Percentiles rank a stretch among this genome's conserved stretches.
Conservation (phyloP, 495 filamentous ascomycete species). For the Terfezia claveryi region DNA sequence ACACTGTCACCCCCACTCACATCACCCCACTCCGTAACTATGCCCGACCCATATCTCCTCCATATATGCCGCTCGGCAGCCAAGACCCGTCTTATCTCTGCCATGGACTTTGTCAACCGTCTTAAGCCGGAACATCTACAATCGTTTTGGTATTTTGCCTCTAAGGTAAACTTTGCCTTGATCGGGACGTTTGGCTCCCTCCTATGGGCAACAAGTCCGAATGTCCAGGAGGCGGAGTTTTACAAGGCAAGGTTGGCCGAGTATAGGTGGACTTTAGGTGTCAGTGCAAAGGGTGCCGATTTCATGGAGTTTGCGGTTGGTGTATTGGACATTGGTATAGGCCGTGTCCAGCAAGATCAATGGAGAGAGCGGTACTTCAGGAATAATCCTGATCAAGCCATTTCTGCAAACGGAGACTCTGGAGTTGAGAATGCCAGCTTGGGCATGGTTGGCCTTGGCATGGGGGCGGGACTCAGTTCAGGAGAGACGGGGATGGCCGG, state of each 20-base stretch:
- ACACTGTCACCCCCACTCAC: conserved; percentile 32
- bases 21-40: conserved; percentile 10
- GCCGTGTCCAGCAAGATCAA: conserved; percentile 16
- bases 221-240: conserved; percentile 83
- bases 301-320: conserved; percentile 58
- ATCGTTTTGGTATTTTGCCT: conserved; percentile 64
- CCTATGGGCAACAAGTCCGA: conserved; percentile 61
- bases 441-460: neutral
- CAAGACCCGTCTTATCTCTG: conserved; percentile 52
- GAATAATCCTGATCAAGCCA: neutral
- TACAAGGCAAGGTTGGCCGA: conserved; percentile 68
- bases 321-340: conserved; percentile 34
- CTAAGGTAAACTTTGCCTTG: conserved; percentile 58
- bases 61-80: conserved; percentile 90
- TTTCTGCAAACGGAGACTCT: neutral
- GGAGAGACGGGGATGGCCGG: neutral
- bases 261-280: conserved; percentile 82
- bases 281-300: conserved; percentile 58
- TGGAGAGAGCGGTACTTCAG: neutral
- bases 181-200: conserved; percentile 64
- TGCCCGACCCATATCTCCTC: conserved; percentile 48
- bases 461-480: neutral
- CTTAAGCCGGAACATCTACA: conserved; percentile 48
- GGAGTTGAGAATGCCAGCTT: neutral
- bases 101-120: conserved; percentile 59